Evolutionary conservation across 2,329 filamentous ascomycete genomes (phyloP).

Genomic region (Ophiocordyceps camponoti-saundersi): DNA sequence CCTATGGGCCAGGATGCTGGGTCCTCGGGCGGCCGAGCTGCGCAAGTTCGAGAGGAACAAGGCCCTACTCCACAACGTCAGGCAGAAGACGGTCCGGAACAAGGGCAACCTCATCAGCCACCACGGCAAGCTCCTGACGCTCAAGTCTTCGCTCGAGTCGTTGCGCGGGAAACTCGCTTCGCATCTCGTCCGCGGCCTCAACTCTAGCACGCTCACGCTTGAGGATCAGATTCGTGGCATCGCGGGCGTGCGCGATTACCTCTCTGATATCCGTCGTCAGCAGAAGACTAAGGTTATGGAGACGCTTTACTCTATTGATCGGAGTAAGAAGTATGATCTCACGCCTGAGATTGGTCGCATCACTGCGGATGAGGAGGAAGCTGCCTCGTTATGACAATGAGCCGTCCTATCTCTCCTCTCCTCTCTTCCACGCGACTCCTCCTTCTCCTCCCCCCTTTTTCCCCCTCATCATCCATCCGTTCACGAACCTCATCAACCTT

Average conservation of each 20-base stretch:
- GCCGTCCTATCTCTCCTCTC: too few species aligned
- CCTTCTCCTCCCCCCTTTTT: neutral
- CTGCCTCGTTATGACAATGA: neutral
- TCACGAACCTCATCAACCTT: too few species aligned
- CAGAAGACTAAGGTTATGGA: slow-evolving; percentile 78
- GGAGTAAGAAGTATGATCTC: slow-evolving; percentile 2
- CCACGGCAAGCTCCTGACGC: slow-evolving; percentile 63
- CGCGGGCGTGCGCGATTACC: slow-evolving; percentile 61
- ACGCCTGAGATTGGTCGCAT: slow-evolving; percentile 9
- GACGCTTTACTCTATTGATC: slow-evolving; percentile 29
- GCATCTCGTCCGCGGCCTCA: slow-evolving; percentile 58
- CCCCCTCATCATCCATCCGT: too few species aligned
- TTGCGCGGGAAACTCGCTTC: slow-evolving; percentile 68
- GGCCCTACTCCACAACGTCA: slow-evolving; percentile 58
- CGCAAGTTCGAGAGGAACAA: slow-evolving; percentile 88
- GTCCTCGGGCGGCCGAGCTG: slow-evolving; percentile 55
- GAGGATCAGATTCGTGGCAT: slow-evolving; percentile 77
- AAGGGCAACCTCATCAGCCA: slow-evolving; percentile 77
- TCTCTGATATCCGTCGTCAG: slow-evolving; percentile 56
- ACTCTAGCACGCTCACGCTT: slow-evolving; percentile 53
- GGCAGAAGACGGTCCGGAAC: slow-evolving; percentile 70
- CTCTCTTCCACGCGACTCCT: neutral
- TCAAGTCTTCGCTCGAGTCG: slow-evolving; percentile 79
- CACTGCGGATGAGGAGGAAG: neutral
- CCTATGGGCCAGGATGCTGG: slow-evolving; percentile 75